Evolutionary conservation across 768 basidiomycete genomes (phyloP).

Genomic region (Boletus barrowsii): DNA sequence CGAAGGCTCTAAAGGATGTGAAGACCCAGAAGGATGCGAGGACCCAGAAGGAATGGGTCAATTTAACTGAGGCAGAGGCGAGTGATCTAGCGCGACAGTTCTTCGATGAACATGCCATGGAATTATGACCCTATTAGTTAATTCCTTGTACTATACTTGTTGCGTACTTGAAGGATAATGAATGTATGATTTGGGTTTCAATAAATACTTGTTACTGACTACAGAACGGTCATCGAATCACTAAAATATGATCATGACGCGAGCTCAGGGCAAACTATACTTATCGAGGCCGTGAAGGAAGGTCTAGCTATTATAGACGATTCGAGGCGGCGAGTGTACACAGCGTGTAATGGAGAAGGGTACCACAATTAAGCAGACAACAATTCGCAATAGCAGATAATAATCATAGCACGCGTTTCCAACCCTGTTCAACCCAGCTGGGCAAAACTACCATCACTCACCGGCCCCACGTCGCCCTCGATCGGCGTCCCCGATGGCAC

Average conservation of each 20-base stretch:
- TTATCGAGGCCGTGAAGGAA: not conserved
- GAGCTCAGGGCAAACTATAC: too few species aligned
- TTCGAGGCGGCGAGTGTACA: slow-evolving; percentile 1
- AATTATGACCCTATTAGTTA: not conserved
- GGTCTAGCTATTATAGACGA: slow-evolving; percentile 6
- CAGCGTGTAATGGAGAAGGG: slow-evolving; percentile 2
- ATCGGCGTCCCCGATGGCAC: slow-evolving; percentile 43
- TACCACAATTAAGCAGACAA: slow-evolving; percentile 13
- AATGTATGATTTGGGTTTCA: too few species aligned
- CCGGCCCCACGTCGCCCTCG: slow-evolving; percentile 54
- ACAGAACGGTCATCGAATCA: too few species aligned
- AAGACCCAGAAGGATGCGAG: not conserved
- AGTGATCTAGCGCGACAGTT: slow-evolving; percentile 5
- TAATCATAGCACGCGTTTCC: slow-evolving; percentile 19
- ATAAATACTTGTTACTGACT: too few species aligned
- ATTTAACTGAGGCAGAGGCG: slow-evolving; percentile 7
- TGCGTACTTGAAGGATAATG: too few species aligned
- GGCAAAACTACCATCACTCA: slow-evolving; percentile 52
- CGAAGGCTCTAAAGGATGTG: slow-evolving; percentile 8
- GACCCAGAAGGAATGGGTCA: slow-evolving; percentile 8
- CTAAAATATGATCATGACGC: too few species aligned
- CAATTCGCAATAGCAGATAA: slow-evolving; percentile 24
- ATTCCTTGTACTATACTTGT: not conserved
- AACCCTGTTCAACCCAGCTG: slow-evolving; percentile 38
- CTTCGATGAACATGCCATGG: slow-evolving; percentile 13